Evolutionary conservation across 2,329 filamentous ascomycete species (phyloP).

Genomic region (Pleurostoma richardsiae): DNA sequence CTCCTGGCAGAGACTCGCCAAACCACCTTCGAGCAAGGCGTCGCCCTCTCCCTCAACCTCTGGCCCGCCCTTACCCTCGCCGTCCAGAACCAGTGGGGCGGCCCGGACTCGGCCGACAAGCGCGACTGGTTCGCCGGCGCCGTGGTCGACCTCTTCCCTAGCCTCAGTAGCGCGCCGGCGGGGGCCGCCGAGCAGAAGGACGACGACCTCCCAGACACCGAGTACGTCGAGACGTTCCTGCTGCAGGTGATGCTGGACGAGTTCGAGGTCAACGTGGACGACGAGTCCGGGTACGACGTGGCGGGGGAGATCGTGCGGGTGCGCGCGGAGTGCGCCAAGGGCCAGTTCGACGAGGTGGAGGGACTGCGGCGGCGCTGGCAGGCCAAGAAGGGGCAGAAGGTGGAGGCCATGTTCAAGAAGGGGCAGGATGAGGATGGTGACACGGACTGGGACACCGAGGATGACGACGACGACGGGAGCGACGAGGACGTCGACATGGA

Average conservation of each 20-base stretch:
- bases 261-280: conserved; percentile 89
- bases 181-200: conserved; percentile 28
- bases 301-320: conserved; percentile 68
- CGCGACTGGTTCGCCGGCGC: conserved; percentile 94
- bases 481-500: conserved; percentile 53
- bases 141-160: conserved; percentile 72
- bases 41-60: conserved; percentile 77
- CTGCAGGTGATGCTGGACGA: conserved; percentile 93
- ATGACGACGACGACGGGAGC: conserved; percentile 45
- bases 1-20: conserved; percentile 45
- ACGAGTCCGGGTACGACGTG: conserved; percentile 74
- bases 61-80: conserved; percentile 88
- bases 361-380: conserved; percentile 59
- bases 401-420: conserved; percentile 48
- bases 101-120: conserved; percentile 76
- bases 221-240: conserved; percentile 79
- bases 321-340: conserved; percentile 57
- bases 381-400: conserved; percentile 55
- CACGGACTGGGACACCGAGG: conserved; percentile 54
- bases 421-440: conserved; percentile 53
- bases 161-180: conserved; percentile 44
- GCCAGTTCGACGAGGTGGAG: conserved; percentile 61
- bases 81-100: conserved; percentile 84
- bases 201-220: conserved; percentile 49
- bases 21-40: conserved; percentile 75